A percentile compares a stretch with the other conserved stretches of the same genome.
Evolutionary conservation across 1,284 basidiomycete genomes (phyloP).

Genomic region (Austroboletus niveus): DNA sequence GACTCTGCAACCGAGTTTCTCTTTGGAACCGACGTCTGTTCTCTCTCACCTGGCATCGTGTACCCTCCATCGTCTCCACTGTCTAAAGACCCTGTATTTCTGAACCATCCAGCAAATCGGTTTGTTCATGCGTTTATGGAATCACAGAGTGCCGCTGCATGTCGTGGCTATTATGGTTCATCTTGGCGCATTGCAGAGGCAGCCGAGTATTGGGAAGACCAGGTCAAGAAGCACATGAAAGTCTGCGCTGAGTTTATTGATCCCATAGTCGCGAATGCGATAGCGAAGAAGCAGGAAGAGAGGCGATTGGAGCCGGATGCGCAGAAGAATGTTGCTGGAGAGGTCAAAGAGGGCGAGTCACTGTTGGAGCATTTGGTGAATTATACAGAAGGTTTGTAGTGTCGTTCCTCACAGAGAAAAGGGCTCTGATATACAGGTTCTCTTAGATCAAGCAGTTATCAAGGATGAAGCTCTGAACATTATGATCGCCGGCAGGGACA

Average conservation of each 20-base stretch:
- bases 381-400: conserved; percentile 27
- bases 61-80: conserved; percentile 34
- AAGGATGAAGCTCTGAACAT: conserved; percentile 43
- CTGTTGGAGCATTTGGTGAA: conserved; percentile 31
- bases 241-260: conserved; percentile 26
- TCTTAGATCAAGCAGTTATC: conserved; percentile 32
- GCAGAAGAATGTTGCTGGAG: neutral
- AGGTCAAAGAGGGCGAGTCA: conserved; percentile 23
- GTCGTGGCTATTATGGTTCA: conserved; percentile 20
- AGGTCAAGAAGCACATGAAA: conserved; percentile 17
- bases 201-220: conserved; percentile 11
- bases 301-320: conserved; percentile 1
- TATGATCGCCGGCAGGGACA: conserved; percentile 41
- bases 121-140: conserved; percentile 27
- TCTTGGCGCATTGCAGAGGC: conserved; percentile 27
- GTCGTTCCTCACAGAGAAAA: neutral
- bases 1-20: conserved; percentile 52
- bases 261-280: conserved; percentile 28
- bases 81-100: conserved; percentile 11
- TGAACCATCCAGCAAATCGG: conserved; percentile 22
- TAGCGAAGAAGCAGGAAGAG: conserved; percentile 26
- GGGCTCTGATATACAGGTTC: conserved; percentile 3
- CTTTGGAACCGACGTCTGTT: conserved; percentile 41
- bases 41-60: conserved; percentile 35
- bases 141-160: conserved; percentile 12